Evolutionary conservation across 148 eudicot genomes (phyloP).

Genomic region (Camellia sinensis): DNA sequence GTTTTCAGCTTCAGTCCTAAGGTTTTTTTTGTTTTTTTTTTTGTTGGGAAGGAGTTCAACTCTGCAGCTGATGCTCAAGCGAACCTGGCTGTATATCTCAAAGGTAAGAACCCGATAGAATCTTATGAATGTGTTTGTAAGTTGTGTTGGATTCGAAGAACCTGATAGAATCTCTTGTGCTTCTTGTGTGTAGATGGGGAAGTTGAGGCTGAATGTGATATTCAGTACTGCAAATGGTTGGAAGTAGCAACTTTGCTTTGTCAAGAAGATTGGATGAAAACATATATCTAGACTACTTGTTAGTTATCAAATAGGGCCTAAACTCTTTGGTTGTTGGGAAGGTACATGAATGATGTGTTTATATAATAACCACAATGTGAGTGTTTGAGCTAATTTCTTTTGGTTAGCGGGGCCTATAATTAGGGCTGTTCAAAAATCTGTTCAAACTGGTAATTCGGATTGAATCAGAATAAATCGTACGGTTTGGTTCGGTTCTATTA

Average conservation of each 20-base stretch:
- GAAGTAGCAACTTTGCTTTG: not conserved
- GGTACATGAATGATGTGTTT: constrained; percentile 4
- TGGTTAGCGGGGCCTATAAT: no score
- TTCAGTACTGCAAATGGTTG: constrained; percentile 13
- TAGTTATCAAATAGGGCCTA: constrained; percentile 2
- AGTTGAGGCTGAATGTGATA: constrained; percentile 34
- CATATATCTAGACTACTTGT: not conserved
- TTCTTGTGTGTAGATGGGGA: constrained; percentile 47
- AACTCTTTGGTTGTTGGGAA: not conserved
- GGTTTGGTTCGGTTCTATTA: no score
- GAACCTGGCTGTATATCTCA: constrained; percentile 53
- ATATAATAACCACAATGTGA: not conserved
- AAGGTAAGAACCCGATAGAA: constrained; percentile 31
- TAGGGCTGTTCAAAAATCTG: no score
- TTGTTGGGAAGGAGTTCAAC: constrained; percentile 54
- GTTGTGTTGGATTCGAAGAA: not conserved
- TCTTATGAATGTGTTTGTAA: not conserved
- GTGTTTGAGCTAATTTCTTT: not conserved
- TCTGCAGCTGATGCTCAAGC: constrained; percentile 82
- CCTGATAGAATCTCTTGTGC: not conserved
- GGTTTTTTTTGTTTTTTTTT: not conserved
- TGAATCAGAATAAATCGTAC: no score
- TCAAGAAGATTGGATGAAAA: not conserved
- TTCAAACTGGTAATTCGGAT: no score
- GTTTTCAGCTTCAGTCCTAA: not conserved